Conservation (phyloP, 2,329 filamentous ascomycete genomes). For the Cladosporium sp. region DNA sequence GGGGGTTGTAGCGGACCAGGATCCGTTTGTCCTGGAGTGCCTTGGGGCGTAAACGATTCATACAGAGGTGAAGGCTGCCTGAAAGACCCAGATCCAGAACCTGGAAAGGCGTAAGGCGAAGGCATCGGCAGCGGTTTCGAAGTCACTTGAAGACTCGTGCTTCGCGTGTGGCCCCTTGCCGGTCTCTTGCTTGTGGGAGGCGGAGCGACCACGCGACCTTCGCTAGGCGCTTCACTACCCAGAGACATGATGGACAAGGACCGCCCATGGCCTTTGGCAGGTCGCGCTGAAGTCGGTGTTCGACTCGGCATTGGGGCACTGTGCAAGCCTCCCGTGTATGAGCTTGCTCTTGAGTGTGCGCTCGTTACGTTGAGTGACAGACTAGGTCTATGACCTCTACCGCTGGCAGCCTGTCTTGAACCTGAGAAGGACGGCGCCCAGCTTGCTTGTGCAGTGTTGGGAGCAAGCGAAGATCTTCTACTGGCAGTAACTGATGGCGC, state of each 20-base stretch:
- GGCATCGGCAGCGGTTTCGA: constrained; percentile 31
- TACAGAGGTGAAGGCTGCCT: constrained; percentile 38
- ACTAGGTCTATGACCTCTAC: constrained; percentile 57
- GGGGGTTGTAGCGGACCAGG: constrained; percentile 18
- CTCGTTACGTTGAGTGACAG: constrained; percentile 51
- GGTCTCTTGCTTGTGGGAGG: constrained; percentile 37
- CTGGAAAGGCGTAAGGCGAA: constrained; percentile 10
- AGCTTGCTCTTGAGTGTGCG: constrained; percentile 24
- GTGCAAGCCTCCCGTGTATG: constrained; percentile 18
- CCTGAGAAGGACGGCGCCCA: constrained; percentile 14
- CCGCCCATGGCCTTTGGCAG: constrained; percentile 40
- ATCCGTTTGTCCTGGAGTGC: constrained; percentile 9
- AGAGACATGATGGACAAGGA: constrained; percentile 46
- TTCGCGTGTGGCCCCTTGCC: constrained; percentile 63
- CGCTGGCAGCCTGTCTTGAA: constrained; percentile 1
- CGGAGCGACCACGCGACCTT: constrained; percentile 14
- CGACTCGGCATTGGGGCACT: constrained; percentile 19
- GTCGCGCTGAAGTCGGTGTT: constrained; percentile 38
- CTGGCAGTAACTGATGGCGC: constrained; percentile 7
- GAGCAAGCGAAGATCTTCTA: constrained; percentile 11
- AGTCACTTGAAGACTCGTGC: constrained; percentile 73
- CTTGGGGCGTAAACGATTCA: constrained; percentile 33
- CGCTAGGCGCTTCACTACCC: constrained; percentile 36
- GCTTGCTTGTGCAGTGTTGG: constrained; percentile 2
- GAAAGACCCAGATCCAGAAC: constrained; percentile 7